These are phyloP conservation scores for Podaxis rugospora DNA, from an alignment of 768 basidiomycete genomes.

Conservation along the genomic window DNA sequence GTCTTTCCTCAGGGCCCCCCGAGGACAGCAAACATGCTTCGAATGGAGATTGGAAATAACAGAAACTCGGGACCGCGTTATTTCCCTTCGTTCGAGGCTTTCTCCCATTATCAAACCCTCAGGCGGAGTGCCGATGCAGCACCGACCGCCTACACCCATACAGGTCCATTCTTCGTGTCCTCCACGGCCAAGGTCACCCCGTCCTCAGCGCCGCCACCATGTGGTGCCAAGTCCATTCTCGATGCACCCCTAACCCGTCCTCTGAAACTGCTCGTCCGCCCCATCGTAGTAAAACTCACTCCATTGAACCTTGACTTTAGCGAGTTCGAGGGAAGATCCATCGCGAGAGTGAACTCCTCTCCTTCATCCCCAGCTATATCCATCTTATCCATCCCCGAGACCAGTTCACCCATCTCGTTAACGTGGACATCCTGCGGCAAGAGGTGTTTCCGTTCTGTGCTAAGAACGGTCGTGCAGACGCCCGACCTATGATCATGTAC, in stretches of 20 bases:
- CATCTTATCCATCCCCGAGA: slow-evolving; percentile 12
- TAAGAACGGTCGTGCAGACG: not conserved
- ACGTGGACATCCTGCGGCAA: slow-evolving; percentile 13
- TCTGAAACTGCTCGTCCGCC: slow-evolving; percentile 1
- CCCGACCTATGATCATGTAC: not conserved
- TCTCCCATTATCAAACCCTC: not conserved
- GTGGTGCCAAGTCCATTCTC: not conserved
- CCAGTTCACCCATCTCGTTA: slow-evolving; percentile 15
- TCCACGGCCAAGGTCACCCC: not conserved
- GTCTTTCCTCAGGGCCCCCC: too few species aligned
- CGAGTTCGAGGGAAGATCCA: slow-evolving; percentile 31
- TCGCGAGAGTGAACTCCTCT: slow-evolving; percentile 42
- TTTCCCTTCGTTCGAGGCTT: not conserved
- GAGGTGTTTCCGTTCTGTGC: slow-evolving; percentile 8
- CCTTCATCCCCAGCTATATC: slow-evolving; percentile 15
- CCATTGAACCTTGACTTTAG: not conserved
- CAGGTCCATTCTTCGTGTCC: not conserved
- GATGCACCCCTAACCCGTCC: not conserved
- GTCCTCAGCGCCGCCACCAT: not conserved
- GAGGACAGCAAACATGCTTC: too few species aligned
- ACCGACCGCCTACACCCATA: not conserved
- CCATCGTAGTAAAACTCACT: slow-evolving; percentile 4
- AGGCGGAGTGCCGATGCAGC: not conserved
- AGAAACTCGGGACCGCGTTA: not conserved
- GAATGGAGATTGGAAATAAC: too few species aligned